These are phyloP conservation scores for Penicillium sp. DNA, from an alignment of 2,329 filamentous ascomycete genomes.

Conservation along the genomic window DNA sequence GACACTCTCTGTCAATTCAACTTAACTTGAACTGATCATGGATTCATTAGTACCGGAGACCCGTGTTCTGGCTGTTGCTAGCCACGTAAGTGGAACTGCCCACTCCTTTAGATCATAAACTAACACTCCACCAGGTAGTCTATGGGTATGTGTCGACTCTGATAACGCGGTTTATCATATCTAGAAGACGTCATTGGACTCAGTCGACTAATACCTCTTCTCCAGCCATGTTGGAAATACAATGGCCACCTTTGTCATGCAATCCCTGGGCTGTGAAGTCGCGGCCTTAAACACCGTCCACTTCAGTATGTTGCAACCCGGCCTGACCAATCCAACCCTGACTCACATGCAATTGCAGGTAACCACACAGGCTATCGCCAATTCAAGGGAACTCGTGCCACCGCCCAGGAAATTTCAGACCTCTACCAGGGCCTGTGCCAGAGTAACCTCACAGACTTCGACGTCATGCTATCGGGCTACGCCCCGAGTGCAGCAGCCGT, in stretches of 20 bases:
- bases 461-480: conserved; percentile 91
- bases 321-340: not conserved
- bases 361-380: conserved; percentile 92
- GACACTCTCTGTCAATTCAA: conserved; percentile 2
- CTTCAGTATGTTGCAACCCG: conserved; percentile 61
- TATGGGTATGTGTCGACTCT: conserved; percentile 25
- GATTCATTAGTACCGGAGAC: conserved; percentile 50
- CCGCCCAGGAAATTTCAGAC: conserved; percentile 71
- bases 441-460: conserved; percentile 77
- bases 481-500: conserved; percentile 80
- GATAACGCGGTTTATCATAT: conserved; percentile 5
- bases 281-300: conserved; percentile 92
- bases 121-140: conserved; percentile 24
- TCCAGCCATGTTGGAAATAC: conserved; percentile 91
- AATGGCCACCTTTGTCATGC: conserved; percentile 90
- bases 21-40: conserved; percentile 21
- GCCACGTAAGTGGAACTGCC: conserved; percentile 59
- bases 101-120: conserved; percentile 29
- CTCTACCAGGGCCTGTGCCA: conserved; percentile 77
- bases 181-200: not conserved
- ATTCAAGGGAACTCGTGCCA: conserved; percentile 73
- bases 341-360: conserved; percentile 45
- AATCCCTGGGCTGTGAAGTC: conserved; percentile 86
- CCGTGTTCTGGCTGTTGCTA: conserved; percentile 75
- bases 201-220: conserved; percentile 9